Evolutionary conservation across 306 rosid genomes (phyloP).

Genomic region (Castanopsis chinensis): DNA sequence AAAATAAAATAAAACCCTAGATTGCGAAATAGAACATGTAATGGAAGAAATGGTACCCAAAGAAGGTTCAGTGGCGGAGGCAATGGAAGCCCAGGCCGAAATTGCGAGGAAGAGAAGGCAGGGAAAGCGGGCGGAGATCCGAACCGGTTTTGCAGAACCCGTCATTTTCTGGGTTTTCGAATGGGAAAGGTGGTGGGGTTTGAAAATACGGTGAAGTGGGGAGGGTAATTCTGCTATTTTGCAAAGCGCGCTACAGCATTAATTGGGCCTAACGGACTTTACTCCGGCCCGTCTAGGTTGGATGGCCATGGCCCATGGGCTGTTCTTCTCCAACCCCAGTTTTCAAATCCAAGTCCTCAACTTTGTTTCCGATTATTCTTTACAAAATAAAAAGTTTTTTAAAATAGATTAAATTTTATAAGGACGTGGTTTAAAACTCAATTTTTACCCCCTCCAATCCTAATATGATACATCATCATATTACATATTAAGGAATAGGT

Average conservation of each 20-base stretch:
- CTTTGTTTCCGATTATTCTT: too few species aligned
- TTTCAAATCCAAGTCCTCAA: too few species aligned
- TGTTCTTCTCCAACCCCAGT: too few species aligned
- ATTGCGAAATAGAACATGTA: background rate
- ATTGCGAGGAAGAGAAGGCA: constrained; percentile 24
- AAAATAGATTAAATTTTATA: too few species aligned
- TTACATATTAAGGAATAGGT: too few species aligned
- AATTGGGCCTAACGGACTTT: constrained; percentile 13
- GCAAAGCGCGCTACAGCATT: background rate
- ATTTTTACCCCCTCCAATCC: too few species aligned
- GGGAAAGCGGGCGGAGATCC: constrained; percentile 20
- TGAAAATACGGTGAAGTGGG: constrained; percentile 25
- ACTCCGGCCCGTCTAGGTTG: background rate
- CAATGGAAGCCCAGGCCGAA: constrained; percentile 18
- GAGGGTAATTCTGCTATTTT: constrained; percentile 24
- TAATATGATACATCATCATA: too few species aligned
- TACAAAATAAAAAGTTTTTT: too few species aligned
- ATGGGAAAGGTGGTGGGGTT: constrained; percentile 39
- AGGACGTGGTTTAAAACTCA: too few species aligned
- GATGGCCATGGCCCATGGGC: too few species aligned
- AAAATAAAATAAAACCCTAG: too few species aligned
- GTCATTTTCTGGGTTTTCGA: constrained; percentile 18
- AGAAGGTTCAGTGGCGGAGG: constrained; percentile 26
- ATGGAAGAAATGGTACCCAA: constrained; percentile 39
- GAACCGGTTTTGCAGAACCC: constrained; percentile 24